Evolutionary conservation across 441 rosid species (phyloP).

Genomic region (Corymbia calophylla): DNA sequence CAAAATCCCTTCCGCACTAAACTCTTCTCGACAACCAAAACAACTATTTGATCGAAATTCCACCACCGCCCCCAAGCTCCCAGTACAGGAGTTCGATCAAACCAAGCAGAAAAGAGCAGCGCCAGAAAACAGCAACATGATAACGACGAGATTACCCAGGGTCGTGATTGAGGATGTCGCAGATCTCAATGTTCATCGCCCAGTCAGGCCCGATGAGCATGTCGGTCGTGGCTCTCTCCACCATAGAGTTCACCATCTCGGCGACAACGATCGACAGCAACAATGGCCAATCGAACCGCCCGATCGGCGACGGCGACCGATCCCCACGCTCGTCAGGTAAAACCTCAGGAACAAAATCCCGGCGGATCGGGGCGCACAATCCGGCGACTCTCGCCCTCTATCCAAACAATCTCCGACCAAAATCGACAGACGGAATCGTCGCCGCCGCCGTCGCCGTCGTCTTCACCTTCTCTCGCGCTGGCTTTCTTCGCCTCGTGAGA

Average conservation of each 20-base stretch:
- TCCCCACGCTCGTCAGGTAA: neutral
- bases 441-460: neutral
- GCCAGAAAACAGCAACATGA: neutral
- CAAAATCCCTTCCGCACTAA: neutral
- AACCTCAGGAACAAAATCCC: neutral
- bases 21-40: neutral
- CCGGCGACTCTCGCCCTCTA: neutral
- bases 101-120: neutral
- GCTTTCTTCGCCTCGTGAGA: neutral
- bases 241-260: constrained; percentile 93
- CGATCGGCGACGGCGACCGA: neutral
- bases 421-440: neutral
- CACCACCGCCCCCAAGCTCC: neutral
- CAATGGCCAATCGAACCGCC: neutral
- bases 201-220: constrained; percentile 99
- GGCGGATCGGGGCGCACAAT: neutral
- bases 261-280: neutral
- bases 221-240: constrained; percentile 97
- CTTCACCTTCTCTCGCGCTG: neutral
- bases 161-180: constrained; percentile 92
- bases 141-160: constrained; percentile 46
- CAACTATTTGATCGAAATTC: neutral
- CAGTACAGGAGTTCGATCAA: neutral
- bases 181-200: constrained; percentile 99
- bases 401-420: neutral